These are phyloP conservation scores for Verticillium dahliae DNA, from an alignment of 2,329 filamentous ascomycete genomes.

Conservation along the genomic window DNA sequence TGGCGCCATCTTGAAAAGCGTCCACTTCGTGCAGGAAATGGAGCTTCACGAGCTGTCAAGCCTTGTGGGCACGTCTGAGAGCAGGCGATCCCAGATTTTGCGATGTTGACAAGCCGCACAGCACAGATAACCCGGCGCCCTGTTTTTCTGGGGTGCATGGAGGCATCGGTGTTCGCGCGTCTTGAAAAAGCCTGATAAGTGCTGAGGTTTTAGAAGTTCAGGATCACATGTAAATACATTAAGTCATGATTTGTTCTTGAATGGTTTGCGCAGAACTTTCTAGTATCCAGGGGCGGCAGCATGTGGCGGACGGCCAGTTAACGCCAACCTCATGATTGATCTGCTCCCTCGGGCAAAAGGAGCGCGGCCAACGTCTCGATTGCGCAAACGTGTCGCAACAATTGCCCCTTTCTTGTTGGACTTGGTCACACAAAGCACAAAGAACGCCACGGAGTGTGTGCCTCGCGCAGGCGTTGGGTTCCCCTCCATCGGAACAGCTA, in stretches of 20 bases:
- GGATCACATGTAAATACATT: neutral
- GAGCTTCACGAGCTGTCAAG: neutral
- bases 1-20: neutral
- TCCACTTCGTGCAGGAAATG: neutral
- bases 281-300: neutral
- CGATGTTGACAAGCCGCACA: neutral
- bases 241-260: neutral
- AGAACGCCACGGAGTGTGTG: neutral
- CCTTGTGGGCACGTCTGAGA: neutral
- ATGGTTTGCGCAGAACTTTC: neutral
- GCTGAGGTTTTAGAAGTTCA: neutral
- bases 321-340: neutral
- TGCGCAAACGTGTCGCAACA: neutral
- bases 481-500: neutral
- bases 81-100: neutral
- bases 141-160: neutral
- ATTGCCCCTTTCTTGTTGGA: neutral
- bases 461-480: neutral
- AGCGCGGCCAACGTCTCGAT: neutral
- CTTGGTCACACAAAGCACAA: neutral
- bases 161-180: neutral
- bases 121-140: neutral
- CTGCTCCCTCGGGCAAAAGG: neutral
- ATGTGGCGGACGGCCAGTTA: neutral
- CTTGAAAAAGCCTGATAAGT: neutral